These are phyloP conservation scores for Veloporphyrellus conicus DNA, from an alignment of 1,284 basidiomycete species.

Conservation along the genomic window DNA sequence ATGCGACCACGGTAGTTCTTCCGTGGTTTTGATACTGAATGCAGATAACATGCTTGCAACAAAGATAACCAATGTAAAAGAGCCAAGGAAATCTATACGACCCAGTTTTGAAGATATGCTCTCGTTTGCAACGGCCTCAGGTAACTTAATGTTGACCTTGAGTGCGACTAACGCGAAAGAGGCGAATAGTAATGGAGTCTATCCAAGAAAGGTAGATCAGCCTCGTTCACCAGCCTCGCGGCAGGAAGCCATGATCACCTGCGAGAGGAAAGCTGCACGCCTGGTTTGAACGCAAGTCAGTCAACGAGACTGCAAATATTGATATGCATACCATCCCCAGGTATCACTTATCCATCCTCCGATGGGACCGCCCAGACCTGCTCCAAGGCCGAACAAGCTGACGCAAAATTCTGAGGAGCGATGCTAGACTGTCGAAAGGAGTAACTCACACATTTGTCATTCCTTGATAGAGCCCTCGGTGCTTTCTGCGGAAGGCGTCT, in stretches of 20 bases:
- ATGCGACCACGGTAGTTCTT: slow-evolving; percentile 74
- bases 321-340: slow-evolving; percentile 69
- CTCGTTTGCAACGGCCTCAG: slow-evolving; percentile 57
- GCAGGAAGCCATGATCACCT: slow-evolving; percentile 65
- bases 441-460: slow-evolving; percentile 74
- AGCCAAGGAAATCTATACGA: slow-evolving; percentile 81
- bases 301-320: slow-evolving; percentile 6
- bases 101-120: slow-evolving; percentile 58
- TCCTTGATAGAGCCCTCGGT: slow-evolving; percentile 85
- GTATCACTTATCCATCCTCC: slow-evolving; percentile 83
- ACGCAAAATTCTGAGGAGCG: slow-evolving; percentile 10
- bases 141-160: slow-evolving; percentile 71
- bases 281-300: slow-evolving; percentile 23
- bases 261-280: slow-evolving; percentile 28
- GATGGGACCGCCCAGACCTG: slow-evolving; percentile 84
- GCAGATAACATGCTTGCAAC: slow-evolving; percentile 75
- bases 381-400: slow-evolving; percentile 72
- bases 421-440: slow-evolving; percentile 1
- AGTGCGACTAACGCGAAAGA: slow-evolving; percentile 64
- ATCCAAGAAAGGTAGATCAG: slow-evolving; percentile 14
- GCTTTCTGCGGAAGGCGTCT: slow-evolving; percentile 49
- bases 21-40: slow-evolving; percentile 76
- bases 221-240: slow-evolving; percentile 45
- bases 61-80: slow-evolving; percentile 68
- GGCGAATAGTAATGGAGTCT: slow-evolving; percentile 72